Evolutionary conservation across 805 yeast genomes (phyloP).

Genomic region (Yarrowia osloensis): DNA sequence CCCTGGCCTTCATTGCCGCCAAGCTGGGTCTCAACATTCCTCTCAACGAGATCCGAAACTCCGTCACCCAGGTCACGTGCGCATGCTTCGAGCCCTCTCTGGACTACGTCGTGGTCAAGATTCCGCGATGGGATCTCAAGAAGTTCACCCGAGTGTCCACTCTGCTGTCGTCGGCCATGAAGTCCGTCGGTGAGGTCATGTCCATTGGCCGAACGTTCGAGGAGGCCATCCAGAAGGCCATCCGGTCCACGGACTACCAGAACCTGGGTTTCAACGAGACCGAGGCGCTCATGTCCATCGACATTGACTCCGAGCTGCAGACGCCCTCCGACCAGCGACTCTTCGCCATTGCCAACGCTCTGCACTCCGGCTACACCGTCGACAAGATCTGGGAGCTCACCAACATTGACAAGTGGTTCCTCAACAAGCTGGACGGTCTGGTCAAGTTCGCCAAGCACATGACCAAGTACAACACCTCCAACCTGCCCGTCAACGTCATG

Average conservation of each 20-base stretch:
- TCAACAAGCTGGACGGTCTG: constrained; percentile 77
- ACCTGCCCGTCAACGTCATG: constrained; percentile 61
- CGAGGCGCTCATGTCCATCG: constrained; percentile 82
- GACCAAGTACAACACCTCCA: constrained; percentile 38
- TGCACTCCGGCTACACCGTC: constrained; percentile 83
- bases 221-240: constrained; percentile 97
- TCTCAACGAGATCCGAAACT: constrained; percentile 84
- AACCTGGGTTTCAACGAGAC: constrained; percentile 89
- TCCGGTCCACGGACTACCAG: constrained; percentile 92
- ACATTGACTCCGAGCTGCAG: constrained; percentile 88
- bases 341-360: constrained; percentile 94
- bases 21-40: constrained; percentile 92
- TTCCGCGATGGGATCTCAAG: constrained; percentile 98
- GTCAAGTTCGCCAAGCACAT: constrained; percentile 65
- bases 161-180: constrained; percentile 88
- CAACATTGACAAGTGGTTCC: constrained; percentile 94
- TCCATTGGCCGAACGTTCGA: constrained; percentile 95
- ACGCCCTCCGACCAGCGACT: constrained; percentile 97
- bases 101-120: constrained; percentile 95
- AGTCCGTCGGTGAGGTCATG: constrained; percentile 99
- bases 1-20: constrained; percentile 97
- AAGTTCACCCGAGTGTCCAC: constrained; percentile 92
- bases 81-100: constrained; percentile 97
- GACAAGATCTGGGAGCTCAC: constrained; percentile 90
- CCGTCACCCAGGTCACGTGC: constrained; percentile 74